Evolutionary conservation across 345 rosid genomes (phyloP).

Genomic region (Sonneratia alba): DNA sequence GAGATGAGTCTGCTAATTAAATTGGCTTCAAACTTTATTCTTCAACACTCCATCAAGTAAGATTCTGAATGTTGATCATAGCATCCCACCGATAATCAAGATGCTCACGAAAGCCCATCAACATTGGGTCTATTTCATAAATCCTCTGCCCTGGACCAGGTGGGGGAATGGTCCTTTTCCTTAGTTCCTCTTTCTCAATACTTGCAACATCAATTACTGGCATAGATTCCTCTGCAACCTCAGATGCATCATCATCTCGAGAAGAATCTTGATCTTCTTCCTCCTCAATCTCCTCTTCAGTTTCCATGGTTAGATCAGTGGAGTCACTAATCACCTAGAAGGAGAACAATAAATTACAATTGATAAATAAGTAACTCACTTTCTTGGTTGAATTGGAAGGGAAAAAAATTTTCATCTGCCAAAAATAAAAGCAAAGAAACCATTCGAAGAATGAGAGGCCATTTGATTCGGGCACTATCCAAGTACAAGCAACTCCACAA

Average conservation of each 20-base stretch:
- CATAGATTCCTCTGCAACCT: constrained; percentile 18
- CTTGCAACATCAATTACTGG: constrained; percentile 17
- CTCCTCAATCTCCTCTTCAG: constrained; percentile 26
- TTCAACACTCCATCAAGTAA: not conserved
- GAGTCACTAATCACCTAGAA: constrained; percentile 28
- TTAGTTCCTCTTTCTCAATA: constrained; percentile 26
- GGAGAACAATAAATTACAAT: not conserved
- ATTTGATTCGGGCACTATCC: not conserved
- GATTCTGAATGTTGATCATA: not conserved
- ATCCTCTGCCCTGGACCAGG: constrained; percentile 74
- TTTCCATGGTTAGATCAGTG: constrained; percentile 36
- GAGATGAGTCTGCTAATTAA: not conserved
- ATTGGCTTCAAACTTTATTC: not conserved
- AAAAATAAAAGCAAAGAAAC: not conserved
- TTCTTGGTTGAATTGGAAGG: not conserved
- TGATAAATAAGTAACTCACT: not conserved
- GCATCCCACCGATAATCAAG: constrained; percentile 71
- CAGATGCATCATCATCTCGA: constrained; percentile 13
- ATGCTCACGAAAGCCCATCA: constrained; percentile 47
- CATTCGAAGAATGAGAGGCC: not conserved
- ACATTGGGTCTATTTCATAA: constrained; percentile 75
- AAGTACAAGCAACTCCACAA: not conserved
- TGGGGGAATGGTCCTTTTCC: constrained; percentile 40
- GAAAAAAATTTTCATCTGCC: not conserved
- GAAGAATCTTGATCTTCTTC: constrained; percentile 2